Evolutionary conservation across 768 basidiomycete genomes (phyloP).

Genomic region (Fomitopsis serialis): DNA sequence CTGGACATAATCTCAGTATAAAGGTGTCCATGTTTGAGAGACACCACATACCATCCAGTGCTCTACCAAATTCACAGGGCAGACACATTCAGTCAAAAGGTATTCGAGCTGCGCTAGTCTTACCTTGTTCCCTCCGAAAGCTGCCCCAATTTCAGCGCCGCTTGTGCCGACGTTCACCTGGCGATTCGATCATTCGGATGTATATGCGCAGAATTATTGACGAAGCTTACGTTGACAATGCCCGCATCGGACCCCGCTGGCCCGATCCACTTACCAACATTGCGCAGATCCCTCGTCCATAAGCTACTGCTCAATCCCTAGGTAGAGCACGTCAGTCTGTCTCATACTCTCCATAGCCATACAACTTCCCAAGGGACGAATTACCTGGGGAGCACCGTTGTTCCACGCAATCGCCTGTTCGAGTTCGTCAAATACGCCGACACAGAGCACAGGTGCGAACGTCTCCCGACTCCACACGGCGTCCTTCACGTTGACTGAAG

Average conservation of each 20-base stretch:
- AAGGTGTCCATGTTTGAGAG: constrained; percentile 5
- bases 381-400: constrained; percentile 78
- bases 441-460: constrained; percentile 87
- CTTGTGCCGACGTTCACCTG: constrained; percentile 65
- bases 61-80: constrained; percentile 38
- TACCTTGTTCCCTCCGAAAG: constrained; percentile 96
- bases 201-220: not conserved
- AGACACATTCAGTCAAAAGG: not conserved
- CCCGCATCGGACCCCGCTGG: constrained; percentile 86
- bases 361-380: not conserved
- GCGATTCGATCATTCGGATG: not conserved
- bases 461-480: constrained; percentile 74
- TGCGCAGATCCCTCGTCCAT: constrained; percentile 82
- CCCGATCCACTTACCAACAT: constrained; percentile 89
- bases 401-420: constrained; percentile 88
- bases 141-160: constrained; percentile 76
- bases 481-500: constrained; percentile 45
- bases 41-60: constrained; percentile 66
- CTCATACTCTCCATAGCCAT: not conserved
- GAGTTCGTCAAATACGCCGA: constrained; percentile 79
- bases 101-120: constrained; percentile 40
- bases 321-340: constrained; percentile 18
- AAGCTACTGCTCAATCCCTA: constrained; percentile 90
- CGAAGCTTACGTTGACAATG: constrained; percentile 75
- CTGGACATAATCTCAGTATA: constrained; percentile 27